These are phyloP conservation scores for Colletotrichum sublineola DNA, from an alignment of 2,329 filamentous ascomycete genomes.

Conservation along the genomic window DNA sequence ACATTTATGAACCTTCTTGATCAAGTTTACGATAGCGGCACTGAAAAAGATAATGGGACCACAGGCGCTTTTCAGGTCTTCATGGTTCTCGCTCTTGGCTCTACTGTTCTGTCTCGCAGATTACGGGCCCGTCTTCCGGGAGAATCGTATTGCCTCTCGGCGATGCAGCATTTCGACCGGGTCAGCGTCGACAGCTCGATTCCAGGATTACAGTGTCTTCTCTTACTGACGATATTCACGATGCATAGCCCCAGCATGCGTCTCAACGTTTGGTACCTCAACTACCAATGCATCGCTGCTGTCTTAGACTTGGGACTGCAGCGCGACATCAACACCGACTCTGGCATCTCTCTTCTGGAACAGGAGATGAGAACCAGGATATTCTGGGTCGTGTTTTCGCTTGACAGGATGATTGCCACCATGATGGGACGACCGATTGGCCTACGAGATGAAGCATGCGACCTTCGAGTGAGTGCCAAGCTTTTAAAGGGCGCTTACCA, in stretches of 20 bases:
- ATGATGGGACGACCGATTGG: conserved; percentile 70
- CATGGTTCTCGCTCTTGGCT: conserved; percentile 66
- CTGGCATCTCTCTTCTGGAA: conserved; percentile 60
- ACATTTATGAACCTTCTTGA: conserved; percentile 52
- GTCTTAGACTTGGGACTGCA: conserved; percentile 66
- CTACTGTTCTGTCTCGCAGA: conserved; percentile 59
- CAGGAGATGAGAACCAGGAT: conserved; percentile 68
- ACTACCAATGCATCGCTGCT: conserved; percentile 67
- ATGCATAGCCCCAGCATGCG: conserved; percentile 63
- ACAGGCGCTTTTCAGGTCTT: conserved; percentile 61
- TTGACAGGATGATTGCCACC: conserved; percentile 65
- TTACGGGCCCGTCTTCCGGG: conserved; percentile 59
- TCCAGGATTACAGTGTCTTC: conserved; percentile 62
- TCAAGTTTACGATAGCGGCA: conserved; percentile 50
- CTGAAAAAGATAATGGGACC: conserved; percentile 45
- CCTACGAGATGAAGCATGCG: conserved; percentile 67
- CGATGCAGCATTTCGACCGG: conserved; percentile 60
- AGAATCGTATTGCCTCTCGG: conserved; percentile 63
- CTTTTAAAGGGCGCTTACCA: neutral
- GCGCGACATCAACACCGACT: conserved; percentile 58
- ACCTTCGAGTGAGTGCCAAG: conserved; percentile 57
- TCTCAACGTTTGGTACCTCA: conserved; percentile 67
- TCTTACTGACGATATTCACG: conserved; percentile 62
- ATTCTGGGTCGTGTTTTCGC: conserved; percentile 67
- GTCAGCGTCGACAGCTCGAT: conserved; percentile 63